Evolutionary conservation across 169 alveolate species (phyloP), one percentile per base, ranked within the genome.

Genomic region (Nephromyces sp.): DNA sequence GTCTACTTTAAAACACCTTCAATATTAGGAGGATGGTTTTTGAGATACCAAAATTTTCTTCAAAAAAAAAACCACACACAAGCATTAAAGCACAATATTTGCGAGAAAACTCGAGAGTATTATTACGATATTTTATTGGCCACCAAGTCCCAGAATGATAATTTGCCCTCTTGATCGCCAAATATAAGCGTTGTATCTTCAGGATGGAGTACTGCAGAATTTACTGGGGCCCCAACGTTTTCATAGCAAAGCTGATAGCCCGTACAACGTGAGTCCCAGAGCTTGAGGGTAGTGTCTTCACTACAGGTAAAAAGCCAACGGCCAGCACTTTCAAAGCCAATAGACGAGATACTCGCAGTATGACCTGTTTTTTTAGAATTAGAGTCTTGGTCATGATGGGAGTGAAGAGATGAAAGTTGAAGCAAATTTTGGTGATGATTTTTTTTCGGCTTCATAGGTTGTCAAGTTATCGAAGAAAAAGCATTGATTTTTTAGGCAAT

Each of bases 251-350:
- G 63, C 72, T 70, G 65, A 43, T 73, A 71, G n/a, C 90, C 85
- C 43, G 67, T 29, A 8, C 84, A 76, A 52, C 80, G 64, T 53
- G 81, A 78, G 66, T 89, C 94, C 80, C 89, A 87, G 0, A 89
- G 80, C 73, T 83, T 80, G 25, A 86, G 52, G 31, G 78, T 74
- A 2, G 89, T 85, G 66, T 89, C 94, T 43, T 89, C 94, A 32
- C 85, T 71, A 31, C 84, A 57, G 0, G 92, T 74, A 64, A 76
- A 89, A 6, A 86, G 65, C 89, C 92, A 89, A 57, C 78, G 78
- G 25, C 77, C 69, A 21, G 81, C 81, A 33, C 74, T 76, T 34
- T 84, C 33, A 70, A 89, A 89, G 21, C 92, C 94, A 6, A 89
- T 34, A 24, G 84, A 75, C 5, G 87, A 81, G 0, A 86, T 70